A percentile compares a stretch with the other conserved stretches of the same genome.
phyloP scores from a whole-genome alignment of 441 rosid genomes.

The Gossypium trilobum region DNA sequence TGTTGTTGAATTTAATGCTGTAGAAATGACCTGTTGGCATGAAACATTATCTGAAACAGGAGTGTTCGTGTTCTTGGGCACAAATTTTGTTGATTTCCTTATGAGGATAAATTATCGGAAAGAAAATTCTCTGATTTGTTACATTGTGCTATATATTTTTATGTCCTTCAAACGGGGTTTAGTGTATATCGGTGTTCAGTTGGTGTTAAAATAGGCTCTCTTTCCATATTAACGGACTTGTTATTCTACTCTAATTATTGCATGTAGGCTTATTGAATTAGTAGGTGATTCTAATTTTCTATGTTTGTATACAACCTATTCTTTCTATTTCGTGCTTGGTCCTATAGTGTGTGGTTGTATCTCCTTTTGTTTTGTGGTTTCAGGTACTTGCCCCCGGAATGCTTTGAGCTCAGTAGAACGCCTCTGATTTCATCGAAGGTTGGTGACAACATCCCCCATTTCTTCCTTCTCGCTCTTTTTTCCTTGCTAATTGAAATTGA shows the following conservation, averaged over 20 bases:
- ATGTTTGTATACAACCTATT: not conserved
- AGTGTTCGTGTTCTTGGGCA: not conserved
- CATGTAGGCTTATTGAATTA: not conserved
- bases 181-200: not conserved
- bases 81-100: not conserved
- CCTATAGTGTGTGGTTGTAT: not conserved
- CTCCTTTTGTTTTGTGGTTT: slow-evolving; percentile 16
- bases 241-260: not conserved
- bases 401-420: slow-evolving; percentile 83
- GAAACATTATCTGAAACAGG: not conserved
- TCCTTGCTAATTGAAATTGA: not conserved
- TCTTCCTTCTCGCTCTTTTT: not conserved
- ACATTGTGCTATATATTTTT: not conserved
- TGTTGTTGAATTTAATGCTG: not conserved
- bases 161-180: not conserved
- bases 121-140: not conserved
- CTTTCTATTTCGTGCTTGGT: not conserved
- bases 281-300: not conserved
- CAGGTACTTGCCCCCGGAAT: slow-evolving; percentile 98
- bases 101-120: not conserved
- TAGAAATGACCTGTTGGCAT: not conserved
- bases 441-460: slow-evolving; percentile 16
- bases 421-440: slow-evolving; percentile 97
- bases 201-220: not conserved
- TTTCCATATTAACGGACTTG: not conserved